Evolutionary conservation across 768 basidiomycete genomes (phyloP), one percentile per base, ranked within the genome.

Genomic region (Pleurotus pulmonarius): DNA sequence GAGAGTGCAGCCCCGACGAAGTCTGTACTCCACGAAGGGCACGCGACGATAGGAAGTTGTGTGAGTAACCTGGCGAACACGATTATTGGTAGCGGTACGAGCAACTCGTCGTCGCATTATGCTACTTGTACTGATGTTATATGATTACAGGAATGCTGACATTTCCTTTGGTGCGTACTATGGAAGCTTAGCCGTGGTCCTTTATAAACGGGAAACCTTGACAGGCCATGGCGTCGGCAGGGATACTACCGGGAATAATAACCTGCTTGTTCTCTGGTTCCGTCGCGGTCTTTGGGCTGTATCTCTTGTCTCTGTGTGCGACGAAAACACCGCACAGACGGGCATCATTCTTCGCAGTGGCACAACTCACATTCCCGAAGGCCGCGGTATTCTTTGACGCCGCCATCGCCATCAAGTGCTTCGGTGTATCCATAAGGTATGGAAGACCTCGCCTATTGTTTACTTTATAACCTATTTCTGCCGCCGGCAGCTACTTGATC

Each of bases 351-450:
- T 92, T 92, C 61, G 85, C 88, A 12, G 74, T 95, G 16, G 81
- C 90, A 1, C 81, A 89, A 67, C 73, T 98, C 60, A 96, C 96
- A 0, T 97, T 94, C 69, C 96, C 96, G 2, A 83, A 79, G 44
- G 91, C 89, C 0, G 90, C 89, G 0, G 75, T 92, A 39, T 90
- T 92, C 69, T 96, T 98, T 64, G 96, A 98, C 69, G 86, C 86
- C 3, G 96, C 95, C 11, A 94, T 98, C 63, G 94, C 94, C 8
- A 88, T 86, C 68, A 98, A 98, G 68, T 98, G 96, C 69, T 97
- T 97, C 67, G 96, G 96, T 16, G 96, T 98, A 3, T 93, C 92
- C 34, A 87, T 95, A 63, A 94, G 92, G 83, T 93, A 71, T 46
- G 81, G 24, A 53, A 55, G 13, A 11, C 12, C 69, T 38, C 18